phyloP scores from a whole-genome alignment of 108 stramenopile genomes.

The Bacterosira constricta region DNA sequence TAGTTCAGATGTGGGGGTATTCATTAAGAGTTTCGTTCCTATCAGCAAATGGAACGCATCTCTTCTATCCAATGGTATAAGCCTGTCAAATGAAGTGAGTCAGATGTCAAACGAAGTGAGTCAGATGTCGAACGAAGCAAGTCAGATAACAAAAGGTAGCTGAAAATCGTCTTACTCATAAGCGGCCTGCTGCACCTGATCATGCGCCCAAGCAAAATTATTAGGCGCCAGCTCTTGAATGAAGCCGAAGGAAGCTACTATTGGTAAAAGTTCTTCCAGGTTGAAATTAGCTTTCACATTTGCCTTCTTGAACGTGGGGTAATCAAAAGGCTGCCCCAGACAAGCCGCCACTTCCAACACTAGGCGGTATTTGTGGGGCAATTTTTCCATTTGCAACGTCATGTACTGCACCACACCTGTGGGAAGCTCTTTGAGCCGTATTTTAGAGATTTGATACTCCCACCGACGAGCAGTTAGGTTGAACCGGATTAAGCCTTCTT shows the following conservation, averaged over 20 bases:
- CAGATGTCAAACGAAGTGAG: too few relatives aligned
- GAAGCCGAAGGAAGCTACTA: slow-evolving; percentile 6
- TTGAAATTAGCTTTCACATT: background rate
- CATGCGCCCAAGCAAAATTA: slow-evolving; percentile 51
- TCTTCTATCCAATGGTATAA: slow-evolving; percentile 40
- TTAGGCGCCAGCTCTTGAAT: slow-evolving; percentile 12
- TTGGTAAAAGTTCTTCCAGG: slow-evolving; percentile 28
- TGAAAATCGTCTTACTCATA: too few relatives aligned
- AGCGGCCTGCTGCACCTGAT: slow-evolving; percentile 59
- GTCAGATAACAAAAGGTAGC: too few relatives aligned
- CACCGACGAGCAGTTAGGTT: slow-evolving; percentile 44
- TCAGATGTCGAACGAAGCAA: too few relatives aligned
- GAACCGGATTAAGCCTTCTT: slow-evolving; percentile 46
- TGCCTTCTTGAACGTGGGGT: background rate
- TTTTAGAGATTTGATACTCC: slow-evolving; percentile 51
- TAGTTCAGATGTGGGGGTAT: too few relatives aligned
- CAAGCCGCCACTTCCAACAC: slow-evolving; percentile 52
- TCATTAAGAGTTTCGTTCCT: too few relatives aligned
- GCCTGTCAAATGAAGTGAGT: too few relatives aligned
- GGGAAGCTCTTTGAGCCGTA: slow-evolving; percentile 18
- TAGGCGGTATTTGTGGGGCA: slow-evolving; percentile 23
- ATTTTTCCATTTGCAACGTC: slow-evolving; percentile 28
- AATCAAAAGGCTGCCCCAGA: slow-evolving; percentile 43
- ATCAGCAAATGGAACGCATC: slow-evolving; percentile 53
- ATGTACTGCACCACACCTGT: slow-evolving; percentile 29